phyloP scores from a whole-genome alignment of 1,284 basidiomycete genomes.

The Porogramme epimiltina region DNA sequence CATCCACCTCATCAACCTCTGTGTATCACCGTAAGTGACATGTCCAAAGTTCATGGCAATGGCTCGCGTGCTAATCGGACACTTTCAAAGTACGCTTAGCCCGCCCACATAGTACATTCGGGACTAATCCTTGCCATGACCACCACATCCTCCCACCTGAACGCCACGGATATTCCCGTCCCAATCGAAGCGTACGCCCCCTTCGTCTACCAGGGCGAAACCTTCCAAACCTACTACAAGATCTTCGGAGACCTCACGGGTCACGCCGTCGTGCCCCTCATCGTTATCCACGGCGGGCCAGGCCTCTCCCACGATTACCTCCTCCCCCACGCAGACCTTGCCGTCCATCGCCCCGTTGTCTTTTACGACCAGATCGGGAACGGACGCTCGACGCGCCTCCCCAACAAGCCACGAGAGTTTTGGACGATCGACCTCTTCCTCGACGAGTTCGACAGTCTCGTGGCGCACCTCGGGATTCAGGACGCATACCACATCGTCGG shows the following conservation, averaged over 20 bases:
- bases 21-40: too few relatives aligned
- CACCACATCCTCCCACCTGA: too few relatives aligned
- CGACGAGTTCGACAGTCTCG: slow-evolving; percentile 33
- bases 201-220: slow-evolving; percentile 16
- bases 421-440: slow-evolving; percentile 35
- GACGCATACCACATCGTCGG: slow-evolving; percentile 31
- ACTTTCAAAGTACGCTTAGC: too few relatives aligned
- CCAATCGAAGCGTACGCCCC: slow-evolving; percentile 12
- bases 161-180: too few relatives aligned
- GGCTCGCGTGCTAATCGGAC: too few relatives aligned
- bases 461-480: slow-evolving; percentile 27
- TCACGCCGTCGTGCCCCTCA: slow-evolving; percentile 16
- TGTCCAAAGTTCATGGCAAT: too few relatives aligned
- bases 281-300: slow-evolving; percentile 26
- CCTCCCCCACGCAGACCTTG: slow-evolving; percentile 26
- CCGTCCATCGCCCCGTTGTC: slow-evolving; percentile 30
- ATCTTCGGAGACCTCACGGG: slow-evolving; percentile 18
- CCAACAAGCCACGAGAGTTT: slow-evolving; percentile 28
- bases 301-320: slow-evolving; percentile 30
- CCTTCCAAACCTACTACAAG: slow-evolving; percentile 20
- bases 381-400: slow-evolving; percentile 34
- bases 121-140: too few relatives aligned
- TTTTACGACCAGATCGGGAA: slow-evolving; percentile 38
- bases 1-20: too few relatives aligned
- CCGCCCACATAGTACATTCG: too few relatives aligned